Evolutionary conservation across 495 filamentous ascomycete species (phyloP).

Genomic region (Lophiotrema nucula): DNA sequence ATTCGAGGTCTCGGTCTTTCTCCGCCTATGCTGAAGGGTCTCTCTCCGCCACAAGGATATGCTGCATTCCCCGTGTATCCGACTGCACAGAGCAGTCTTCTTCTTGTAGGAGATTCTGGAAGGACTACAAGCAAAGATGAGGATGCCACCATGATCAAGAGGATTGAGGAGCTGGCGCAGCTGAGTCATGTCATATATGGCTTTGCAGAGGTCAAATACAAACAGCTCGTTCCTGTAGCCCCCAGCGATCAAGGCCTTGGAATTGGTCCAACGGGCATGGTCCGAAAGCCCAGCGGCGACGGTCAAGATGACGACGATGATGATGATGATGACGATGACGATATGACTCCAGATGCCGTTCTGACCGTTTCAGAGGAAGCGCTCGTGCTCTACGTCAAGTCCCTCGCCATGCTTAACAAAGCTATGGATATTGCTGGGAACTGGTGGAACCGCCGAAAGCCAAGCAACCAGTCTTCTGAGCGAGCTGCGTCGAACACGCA

Average conservation of each 20-base stretch:
- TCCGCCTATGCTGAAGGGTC: slow-evolving; percentile 49
- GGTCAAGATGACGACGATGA: slow-evolving; percentile 39
- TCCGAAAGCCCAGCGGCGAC: slow-evolving; percentile 43
- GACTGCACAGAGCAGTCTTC: slow-evolving; percentile 57
- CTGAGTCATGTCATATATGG: slow-evolving; percentile 93
- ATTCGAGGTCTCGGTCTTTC: slow-evolving; percentile 64
- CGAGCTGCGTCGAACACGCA: slow-evolving; percentile 54
- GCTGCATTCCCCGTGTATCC: slow-evolving; percentile 83
- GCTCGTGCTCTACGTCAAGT: slow-evolving; percentile 92
- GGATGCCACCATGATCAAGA: slow-evolving; percentile 71
- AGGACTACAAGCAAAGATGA: slow-evolving; percentile 69
- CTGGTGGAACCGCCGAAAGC: slow-evolving; percentile 78
- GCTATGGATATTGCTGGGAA: slow-evolving; percentile 94
- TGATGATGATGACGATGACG: no score
- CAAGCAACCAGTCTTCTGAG: slow-evolving; percentile 45
- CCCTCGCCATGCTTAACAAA: slow-evolving; percentile 79
- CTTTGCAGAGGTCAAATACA: slow-evolving; percentile 97
- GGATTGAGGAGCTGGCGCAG: slow-evolving; percentile 86
- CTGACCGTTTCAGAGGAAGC: slow-evolving; percentile 91
- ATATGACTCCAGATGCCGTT: slow-evolving; percentile 79
- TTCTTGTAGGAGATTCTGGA: slow-evolving; percentile 64
- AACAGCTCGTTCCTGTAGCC: slow-evolving; percentile 83
- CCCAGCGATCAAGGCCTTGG: slow-evolving; percentile 71
- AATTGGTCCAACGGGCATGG: slow-evolving; percentile 53
- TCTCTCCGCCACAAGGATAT: slow-evolving; percentile 75